Evolutionary conservation across 108 stramenopile genomes (phyloP).

Genomic region (Discostella pseudostelligera): DNA sequence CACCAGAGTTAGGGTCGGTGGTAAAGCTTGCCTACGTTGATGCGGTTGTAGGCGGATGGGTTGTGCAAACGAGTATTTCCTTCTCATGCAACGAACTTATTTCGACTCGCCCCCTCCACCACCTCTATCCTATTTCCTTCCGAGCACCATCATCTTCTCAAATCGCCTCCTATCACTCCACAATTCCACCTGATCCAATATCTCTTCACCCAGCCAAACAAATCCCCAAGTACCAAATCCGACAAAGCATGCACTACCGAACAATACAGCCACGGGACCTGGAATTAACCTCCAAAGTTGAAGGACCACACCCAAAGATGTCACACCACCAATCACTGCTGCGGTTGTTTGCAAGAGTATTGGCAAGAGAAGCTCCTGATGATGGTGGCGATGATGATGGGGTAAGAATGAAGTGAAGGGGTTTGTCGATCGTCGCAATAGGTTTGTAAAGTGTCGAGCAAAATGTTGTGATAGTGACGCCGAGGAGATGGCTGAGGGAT

Average conservation of each 20-base stretch:
- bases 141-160: constrained; percentile 15
- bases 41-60: too few species aligned
- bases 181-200: constrained; percentile 28
- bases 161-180: constrained; percentile 26
- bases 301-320: constrained; percentile 24
- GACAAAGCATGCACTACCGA: constrained; percentile 34
- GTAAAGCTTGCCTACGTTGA: too few species aligned
- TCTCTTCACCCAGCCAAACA: constrained; percentile 38
- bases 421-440: constrained; percentile 12
- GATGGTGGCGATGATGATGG: constrained; percentile 9
- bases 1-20: too few species aligned
- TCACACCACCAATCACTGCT: constrained; percentile 27
- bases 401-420: constrained; percentile 21
- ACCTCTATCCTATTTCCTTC: constrained; percentile 11
- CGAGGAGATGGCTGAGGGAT: constrained; percentile 33
- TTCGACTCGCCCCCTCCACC: neutral
- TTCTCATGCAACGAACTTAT: neutral
- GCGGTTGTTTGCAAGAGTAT: constrained; percentile 28
- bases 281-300: constrained; percentile 22
- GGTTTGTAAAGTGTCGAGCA: constrained; percentile 31
- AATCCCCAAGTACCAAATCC: constrained; percentile 40
- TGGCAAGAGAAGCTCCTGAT: constrained; percentile 25
- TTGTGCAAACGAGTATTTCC: too few species aligned
- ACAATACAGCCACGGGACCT: constrained; percentile 14
- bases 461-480: constrained; percentile 36